A percentile compares a stretch with the other conserved stretches of the same genome.
Conservation (phyloP, 139 green algal genomes). For the Picochlorum sp. region DNA sequence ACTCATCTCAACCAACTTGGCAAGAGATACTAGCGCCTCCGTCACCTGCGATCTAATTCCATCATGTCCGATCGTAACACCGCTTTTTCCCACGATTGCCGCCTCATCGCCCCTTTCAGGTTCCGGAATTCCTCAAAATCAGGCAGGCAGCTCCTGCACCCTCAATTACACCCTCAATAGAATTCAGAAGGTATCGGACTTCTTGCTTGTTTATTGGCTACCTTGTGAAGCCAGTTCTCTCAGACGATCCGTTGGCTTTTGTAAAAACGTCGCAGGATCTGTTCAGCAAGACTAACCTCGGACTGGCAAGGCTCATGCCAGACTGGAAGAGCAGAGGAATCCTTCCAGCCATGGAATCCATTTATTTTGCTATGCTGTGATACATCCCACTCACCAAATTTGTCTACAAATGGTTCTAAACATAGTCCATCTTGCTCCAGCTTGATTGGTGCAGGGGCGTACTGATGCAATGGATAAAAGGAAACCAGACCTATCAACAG, state of each 20-base stretch:
- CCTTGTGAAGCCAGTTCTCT: not conserved
- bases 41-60: not conserved
- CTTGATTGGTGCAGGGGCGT: constrained; percentile 4
- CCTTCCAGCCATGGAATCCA: constrained; percentile 20
- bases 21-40: not conserved
- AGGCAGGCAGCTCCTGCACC: constrained; percentile 28
- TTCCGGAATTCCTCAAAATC: constrained; percentile 16
- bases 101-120: not conserved
- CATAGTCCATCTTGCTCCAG: not conserved
- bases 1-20: not conserved
- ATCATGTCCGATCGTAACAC: not conserved
- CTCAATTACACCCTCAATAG: constrained; percentile 31
- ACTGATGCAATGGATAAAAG: constrained; percentile 36
- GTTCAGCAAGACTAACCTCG: constrained; percentile 15
- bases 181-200: constrained; percentile 24
- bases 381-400: constrained; percentile 11
- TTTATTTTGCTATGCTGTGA: not conserved
- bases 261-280: constrained; percentile 2
- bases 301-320: constrained; percentile 15
- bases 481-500: constrained; percentile 16
- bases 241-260: constrained; percentile 11
- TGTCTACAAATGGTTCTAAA: constrained; percentile 26
- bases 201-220: not conserved
- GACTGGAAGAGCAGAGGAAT: not conserved
- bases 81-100: not conserved